Evolutionary conservation across 2,329 filamentous ascomycete species (phyloP).

Genomic region (Aulographum hederae): DNA sequence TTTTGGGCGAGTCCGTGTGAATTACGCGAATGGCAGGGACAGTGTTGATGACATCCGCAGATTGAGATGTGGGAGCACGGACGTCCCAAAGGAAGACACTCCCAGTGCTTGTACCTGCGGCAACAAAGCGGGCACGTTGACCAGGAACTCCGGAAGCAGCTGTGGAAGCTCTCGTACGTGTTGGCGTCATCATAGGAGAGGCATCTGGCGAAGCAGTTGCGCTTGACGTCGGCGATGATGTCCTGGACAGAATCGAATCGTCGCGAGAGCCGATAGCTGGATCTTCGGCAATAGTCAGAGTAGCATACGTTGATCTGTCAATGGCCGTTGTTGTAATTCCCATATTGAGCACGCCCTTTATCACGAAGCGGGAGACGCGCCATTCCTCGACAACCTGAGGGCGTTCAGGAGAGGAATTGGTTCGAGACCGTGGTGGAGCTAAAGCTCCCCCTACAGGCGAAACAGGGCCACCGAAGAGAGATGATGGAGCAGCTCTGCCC

Average conservation of each 20-base stretch:
- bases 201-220: slow-evolving; percentile 30
- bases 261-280: slow-evolving; percentile 45
- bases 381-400: slow-evolving; percentile 38
- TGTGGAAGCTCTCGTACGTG: too few relatives aligned
- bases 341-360: slow-evolving; percentile 39
- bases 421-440: too few relatives aligned
- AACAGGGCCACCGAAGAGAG: not conserved
- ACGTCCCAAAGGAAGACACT: slow-evolving; percentile 73
- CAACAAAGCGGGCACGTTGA: slow-evolving; percentile 62
- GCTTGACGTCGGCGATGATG: slow-evolving; percentile 35
- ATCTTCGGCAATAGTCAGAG: slow-evolving; percentile 60
- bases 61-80: slow-evolving; percentile 42
- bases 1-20: slow-evolving; percentile 74
- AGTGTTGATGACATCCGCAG: slow-evolving; percentile 34
- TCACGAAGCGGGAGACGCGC: slow-evolving; percentile 40
- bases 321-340: slow-evolving; percentile 53
- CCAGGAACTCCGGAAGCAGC: slow-evolving; percentile 32
- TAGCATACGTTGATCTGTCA: slow-evolving; percentile 57
- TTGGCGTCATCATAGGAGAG: too few relatives aligned
- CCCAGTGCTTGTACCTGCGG: slow-evolving; percentile 63
- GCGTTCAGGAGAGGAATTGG: slow-evolving; percentile 18
- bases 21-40: slow-evolving; percentile 63
- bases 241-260: slow-evolving; percentile 29
- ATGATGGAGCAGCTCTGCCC: not conserved
- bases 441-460: too few relatives aligned